phyloP scores from a whole-genome alignment of 192 early-diverging fungal genomes.

The Backusella luteola region DNA sequence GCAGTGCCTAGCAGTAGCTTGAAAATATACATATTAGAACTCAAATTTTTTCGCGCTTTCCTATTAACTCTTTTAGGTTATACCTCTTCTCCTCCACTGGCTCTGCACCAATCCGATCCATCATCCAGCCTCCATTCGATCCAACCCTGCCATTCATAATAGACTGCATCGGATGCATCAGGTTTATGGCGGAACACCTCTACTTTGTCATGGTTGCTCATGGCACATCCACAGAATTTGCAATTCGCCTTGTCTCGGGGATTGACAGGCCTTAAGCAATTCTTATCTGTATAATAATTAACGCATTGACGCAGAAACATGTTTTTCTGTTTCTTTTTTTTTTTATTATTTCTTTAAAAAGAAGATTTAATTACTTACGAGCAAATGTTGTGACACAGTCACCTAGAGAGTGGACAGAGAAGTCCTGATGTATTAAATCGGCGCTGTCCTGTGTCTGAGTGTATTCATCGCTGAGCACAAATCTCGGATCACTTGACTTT shows the following conservation, averaged over 20 bases:
- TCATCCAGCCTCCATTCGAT: conserved; percentile 26
- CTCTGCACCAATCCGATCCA: conserved; percentile 15
- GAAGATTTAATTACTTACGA: conserved; percentile 6
- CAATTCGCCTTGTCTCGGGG: not conserved
- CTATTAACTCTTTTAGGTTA: not conserved
- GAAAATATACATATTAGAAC: not conserved
- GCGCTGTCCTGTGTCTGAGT: not conserved
- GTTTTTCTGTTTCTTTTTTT: not conserved
- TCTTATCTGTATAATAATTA: conserved; percentile 10
- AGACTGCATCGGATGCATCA: not conserved
- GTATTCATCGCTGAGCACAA: not conserved
- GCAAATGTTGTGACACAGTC: conserved; percentile 7
- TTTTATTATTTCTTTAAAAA: not conserved
- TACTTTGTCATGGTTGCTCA: not conserved
- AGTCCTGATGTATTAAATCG: not conserved
- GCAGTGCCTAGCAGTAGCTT: not conserved
- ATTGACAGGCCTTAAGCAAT: not conserved
- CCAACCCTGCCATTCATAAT: conserved; percentile 14
- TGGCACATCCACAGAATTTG: not conserved
- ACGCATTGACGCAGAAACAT: conserved; percentile 4
- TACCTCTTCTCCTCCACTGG: conserved; percentile 28
- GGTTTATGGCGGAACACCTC: conserved; percentile 2
- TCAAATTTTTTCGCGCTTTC: not conserved
- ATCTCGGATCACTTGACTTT: not conserved
- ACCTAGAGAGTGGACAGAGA: not conserved